Percentiles rank a stretch among this genome's conserved stretches.
These are phyloP conservation scores for Cairneyella variabilis DNA, from an alignment of 495 filamentous ascomycete genomes.

Conservation along the genomic window DNA sequence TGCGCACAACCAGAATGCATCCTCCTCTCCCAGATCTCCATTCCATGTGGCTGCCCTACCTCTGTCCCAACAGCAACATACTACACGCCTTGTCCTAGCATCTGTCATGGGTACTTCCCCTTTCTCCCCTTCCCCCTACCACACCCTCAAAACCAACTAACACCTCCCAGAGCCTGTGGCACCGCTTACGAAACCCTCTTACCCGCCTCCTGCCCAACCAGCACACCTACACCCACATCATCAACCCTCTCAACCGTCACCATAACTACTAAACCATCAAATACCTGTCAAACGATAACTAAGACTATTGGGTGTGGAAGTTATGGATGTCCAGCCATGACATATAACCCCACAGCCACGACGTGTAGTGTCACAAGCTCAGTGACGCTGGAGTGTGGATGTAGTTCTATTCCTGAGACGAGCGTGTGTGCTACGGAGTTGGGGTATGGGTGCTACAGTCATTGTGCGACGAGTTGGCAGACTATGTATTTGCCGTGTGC, in stretches of 20 bases:
- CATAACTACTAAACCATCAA: too few relatives aligned
- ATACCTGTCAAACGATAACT: too few relatives aligned
- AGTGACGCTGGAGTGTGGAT: not conserved
- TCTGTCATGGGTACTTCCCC: not conserved
- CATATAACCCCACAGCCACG: not conserved
- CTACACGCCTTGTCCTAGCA: slow-evolving; percentile 1
- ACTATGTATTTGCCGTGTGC: slow-evolving; percentile 3
- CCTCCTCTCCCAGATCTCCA: not conserved
- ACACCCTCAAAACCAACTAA: not conserved
- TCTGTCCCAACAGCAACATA: not conserved
- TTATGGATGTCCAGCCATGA: too few relatives aligned
- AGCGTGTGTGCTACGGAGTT: not conserved
- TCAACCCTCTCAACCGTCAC: too few relatives aligned
- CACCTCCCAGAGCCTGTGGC: not conserved
- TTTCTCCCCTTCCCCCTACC: not conserved
- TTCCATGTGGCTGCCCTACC: slow-evolving; percentile 9
- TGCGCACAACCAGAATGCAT: not conserved
- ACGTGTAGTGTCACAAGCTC: not conserved
- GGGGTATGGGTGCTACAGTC: not conserved
- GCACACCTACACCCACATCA: too few relatives aligned
- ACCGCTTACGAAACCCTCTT: not conserved
- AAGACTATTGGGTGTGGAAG: too few relatives aligned
- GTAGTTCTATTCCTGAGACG: not conserved
- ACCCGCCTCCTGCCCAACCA: too few relatives aligned
- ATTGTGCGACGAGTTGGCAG: not conserved